Evolutionary conservation across 805 yeast genomes (phyloP).

Genomic region (Pichia rugopelliculosa): DNA sequence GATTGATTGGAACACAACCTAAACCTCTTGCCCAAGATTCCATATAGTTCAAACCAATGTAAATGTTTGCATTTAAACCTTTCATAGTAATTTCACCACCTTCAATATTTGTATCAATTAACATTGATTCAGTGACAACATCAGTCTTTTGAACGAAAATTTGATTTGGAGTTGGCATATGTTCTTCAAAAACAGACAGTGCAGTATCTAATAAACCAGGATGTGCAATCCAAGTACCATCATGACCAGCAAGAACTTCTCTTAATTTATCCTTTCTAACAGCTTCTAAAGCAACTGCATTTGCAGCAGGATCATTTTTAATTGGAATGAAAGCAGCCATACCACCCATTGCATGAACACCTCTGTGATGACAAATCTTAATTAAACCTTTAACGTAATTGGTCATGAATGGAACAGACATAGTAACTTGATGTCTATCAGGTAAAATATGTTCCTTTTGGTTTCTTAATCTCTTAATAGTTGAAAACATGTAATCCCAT

Average conservation of each 20-base stretch:
- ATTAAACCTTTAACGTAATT: constrained; percentile 69
- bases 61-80: constrained; percentile 65
- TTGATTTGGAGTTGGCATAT: constrained; percentile 81
- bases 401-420: constrained; percentile 77
- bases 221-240: constrained; percentile 87
- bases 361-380: constrained; percentile 67
- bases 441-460: constrained; percentile 62
- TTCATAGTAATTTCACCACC: constrained; percentile 57
- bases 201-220: constrained; percentile 76
- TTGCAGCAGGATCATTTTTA: constrained; percentile 58
- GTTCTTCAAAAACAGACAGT: constrained; percentile 60
- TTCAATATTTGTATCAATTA: constrained; percentile 56
- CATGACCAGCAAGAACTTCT: constrained; percentile 74
- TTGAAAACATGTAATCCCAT: constrained; percentile 83
- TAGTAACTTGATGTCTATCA: constrained; percentile 72
- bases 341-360: constrained; percentile 85
- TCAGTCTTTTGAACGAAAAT: constrained; percentile 41
- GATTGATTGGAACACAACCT: constrained; percentile 82
- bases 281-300: constrained; percentile 60
- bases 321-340: constrained; percentile 87
- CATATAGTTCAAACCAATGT: constrained; percentile 72
- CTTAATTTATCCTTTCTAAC: constrained; percentile 70
- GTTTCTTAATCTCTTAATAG: constrained; percentile 68
- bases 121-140: constrained; percentile 44
- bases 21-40: constrained; percentile 82